These are phyloP conservation scores for Saprolegnia diclina DNA, from an alignment of 352 stramenopile genomes.

Conservation along the genomic window DNA sequence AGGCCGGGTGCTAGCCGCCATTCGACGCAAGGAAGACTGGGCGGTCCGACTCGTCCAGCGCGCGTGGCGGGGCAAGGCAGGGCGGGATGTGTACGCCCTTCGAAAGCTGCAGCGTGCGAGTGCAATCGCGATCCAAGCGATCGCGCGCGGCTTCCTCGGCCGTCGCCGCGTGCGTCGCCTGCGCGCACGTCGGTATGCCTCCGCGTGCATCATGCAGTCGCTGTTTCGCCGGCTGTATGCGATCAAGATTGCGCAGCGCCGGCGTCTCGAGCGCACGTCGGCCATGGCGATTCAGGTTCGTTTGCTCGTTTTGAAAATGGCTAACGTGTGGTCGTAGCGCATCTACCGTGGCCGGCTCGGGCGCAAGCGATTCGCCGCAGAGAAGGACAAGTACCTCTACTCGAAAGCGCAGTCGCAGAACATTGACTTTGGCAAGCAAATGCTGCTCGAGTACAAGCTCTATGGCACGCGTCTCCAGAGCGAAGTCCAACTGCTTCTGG, in stretches of 20 bases:
- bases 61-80: slow-evolving; percentile 86
- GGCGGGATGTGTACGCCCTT: slow-evolving; percentile 72
- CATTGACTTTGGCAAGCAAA: slow-evolving; percentile 93
- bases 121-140: slow-evolving; percentile 80
- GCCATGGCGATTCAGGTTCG: slow-evolving; percentile 63
- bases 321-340: slow-evolving; percentile 32
- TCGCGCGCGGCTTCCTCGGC: slow-evolving; percentile 77
- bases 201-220: slow-evolving; percentile 75
- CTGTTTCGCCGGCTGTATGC: slow-evolving; percentile 65
- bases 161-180: slow-evolving; percentile 50
- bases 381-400: slow-evolving; percentile 94
- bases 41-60: slow-evolving; percentile 87
- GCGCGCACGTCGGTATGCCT: slow-evolving; percentile 39
- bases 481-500: slow-evolving; percentile 86
- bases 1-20: slow-evolving; percentile 37
- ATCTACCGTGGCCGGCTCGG: slow-evolving; percentile 85
- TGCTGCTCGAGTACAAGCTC: slow-evolving; percentile 94
- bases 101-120: slow-evolving; percentile 66
- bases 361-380: slow-evolving; percentile 59
- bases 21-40: slow-evolving; percentile 73
- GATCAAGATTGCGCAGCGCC: slow-evolving; percentile 40
- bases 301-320: no score
- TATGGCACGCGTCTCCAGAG: slow-evolving; percentile 91
- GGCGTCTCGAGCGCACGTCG: slow-evolving; percentile 49
- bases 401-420: slow-evolving; percentile 89